Conservation (phyloP, 352 stramenopile genomes). For the Peronosclerospora sorghi region DNA sequence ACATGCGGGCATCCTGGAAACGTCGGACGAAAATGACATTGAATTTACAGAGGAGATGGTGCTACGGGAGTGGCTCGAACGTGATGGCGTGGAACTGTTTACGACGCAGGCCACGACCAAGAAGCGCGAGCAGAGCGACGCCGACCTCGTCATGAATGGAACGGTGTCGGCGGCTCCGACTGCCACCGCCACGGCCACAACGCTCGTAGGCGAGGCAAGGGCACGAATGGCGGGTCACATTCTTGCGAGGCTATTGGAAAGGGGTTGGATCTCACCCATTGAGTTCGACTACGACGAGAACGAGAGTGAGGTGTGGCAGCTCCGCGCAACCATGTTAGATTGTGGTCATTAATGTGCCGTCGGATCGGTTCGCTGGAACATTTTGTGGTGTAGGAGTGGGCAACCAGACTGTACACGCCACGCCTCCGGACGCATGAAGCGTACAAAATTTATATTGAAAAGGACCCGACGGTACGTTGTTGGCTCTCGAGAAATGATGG, state of each 20-base stretch:
- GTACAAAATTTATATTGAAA: slow-evolving; percentile 78
- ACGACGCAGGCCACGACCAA: slow-evolving; percentile 19
- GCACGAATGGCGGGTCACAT: slow-evolving; percentile 33
- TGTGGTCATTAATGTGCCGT: not conserved
- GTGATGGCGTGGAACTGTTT: slow-evolving; percentile 57
- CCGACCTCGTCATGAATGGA: slow-evolving; percentile 18
- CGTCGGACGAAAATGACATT: slow-evolving; percentile 49
- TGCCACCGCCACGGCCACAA: slow-evolving; percentile 11
- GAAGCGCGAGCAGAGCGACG: slow-evolving; percentile 11
- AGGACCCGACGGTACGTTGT: slow-evolving; percentile 46
- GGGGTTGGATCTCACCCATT: slow-evolving; percentile 48
- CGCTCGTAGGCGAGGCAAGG: slow-evolving; percentile 22
- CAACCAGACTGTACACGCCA: slow-evolving; percentile 42
- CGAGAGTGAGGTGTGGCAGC: slow-evolving; percentile 25
- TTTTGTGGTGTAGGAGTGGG: slow-evolving; percentile 21
- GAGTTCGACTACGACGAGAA: slow-evolving; percentile 35
- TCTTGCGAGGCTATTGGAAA: slow-evolving; percentile 41
- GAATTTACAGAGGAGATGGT: slow-evolving; percentile 60
- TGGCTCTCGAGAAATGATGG: too few relatives aligned
- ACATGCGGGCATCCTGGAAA: slow-evolving; percentile 66
- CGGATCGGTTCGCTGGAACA: not conserved
- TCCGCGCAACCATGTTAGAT: not conserved
- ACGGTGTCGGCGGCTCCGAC: slow-evolving; percentile 8
- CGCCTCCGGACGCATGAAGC: slow-evolving; percentile 58
- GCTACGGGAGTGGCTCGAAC: slow-evolving; percentile 60